phyloP scores from a whole-genome alignment of 306 rosid genomes.

The Crataegus laevigata region DNA sequence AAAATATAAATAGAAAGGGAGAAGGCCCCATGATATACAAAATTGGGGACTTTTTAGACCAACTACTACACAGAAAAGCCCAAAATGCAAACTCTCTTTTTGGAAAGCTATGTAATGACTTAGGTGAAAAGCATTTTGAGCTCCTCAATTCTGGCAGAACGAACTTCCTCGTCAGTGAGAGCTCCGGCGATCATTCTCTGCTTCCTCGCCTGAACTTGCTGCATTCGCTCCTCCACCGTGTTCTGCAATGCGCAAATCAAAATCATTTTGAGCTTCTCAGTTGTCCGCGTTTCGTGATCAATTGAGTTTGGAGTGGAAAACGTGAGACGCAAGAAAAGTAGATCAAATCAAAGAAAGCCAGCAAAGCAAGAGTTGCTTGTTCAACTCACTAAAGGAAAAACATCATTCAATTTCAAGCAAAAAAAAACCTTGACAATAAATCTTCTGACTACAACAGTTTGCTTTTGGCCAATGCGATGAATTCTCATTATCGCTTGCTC shows the following conservation, averaged over 20 bases:
- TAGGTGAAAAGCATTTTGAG: slow-evolving; percentile 72
- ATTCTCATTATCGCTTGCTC: slow-evolving; percentile 93
- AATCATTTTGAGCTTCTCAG: background rate
- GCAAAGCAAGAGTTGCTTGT: background rate
- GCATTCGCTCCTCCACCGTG: slow-evolving; percentile 68
- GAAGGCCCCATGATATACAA: background rate
- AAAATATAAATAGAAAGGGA: background rate
- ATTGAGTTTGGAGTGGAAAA: background rate
- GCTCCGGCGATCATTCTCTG: slow-evolving; percentile 77
- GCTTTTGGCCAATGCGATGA: slow-evolving; percentile 76
- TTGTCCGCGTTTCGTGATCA: background rate
- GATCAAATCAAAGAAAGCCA: background rate
- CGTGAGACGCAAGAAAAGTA: background rate
- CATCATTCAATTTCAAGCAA: background rate
- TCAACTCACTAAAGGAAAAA: background rate
- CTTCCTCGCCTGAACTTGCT: slow-evolving; percentile 69
- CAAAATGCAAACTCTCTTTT: slow-evolving; percentile 1
- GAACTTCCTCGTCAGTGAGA: slow-evolving; percentile 66
- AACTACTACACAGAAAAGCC: background rate
- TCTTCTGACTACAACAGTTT: slow-evolving; percentile 35
- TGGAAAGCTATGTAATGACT: background rate
- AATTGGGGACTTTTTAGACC: background rate
- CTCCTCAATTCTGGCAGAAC: slow-evolving; percentile 62
- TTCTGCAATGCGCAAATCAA: slow-evolving; percentile 19
- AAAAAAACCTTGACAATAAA: slow-evolving; percentile 42